A percentile compares a stretch with the other conserved stretches of the same genome.
These are phyloP conservation scores for Mucor ambiguus DNA, from an alignment of 371 early-diverging fungal genomes.

Conservation along the genomic window DNA sequence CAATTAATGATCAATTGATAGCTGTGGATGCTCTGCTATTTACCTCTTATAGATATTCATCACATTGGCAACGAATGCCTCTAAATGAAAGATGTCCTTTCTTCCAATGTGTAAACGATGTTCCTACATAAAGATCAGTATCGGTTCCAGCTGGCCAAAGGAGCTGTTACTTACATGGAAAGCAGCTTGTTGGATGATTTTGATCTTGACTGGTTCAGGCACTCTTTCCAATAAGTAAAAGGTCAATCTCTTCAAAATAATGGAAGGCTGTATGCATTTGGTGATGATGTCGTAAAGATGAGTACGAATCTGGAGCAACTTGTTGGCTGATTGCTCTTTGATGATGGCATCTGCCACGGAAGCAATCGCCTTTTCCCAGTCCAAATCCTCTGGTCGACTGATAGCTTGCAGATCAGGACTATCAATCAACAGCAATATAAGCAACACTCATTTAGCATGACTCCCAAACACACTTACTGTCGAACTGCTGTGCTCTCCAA, in stretches of 20 bases:
- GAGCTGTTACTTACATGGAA: conserved; percentile 61
- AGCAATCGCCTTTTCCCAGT: conserved; percentile 89
- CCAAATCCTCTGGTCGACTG: conserved; percentile 69
- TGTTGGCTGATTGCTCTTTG: conserved; percentile 73
- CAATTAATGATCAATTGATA: background rate
- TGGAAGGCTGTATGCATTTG: conserved; percentile 87
- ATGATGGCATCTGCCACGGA: conserved; percentile 73
- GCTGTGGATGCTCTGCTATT: background rate
- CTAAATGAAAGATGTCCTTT: conserved; percentile 97
- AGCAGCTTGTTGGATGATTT: conserved; percentile 79
- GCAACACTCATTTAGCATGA: conserved; percentile 30
- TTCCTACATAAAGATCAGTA: conserved; percentile 54
- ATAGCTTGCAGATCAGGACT: conserved; percentile 44
- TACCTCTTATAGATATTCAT: conserved; percentile 75
- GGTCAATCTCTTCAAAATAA: conserved; percentile 73
- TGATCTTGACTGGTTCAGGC: conserved; percentile 61
- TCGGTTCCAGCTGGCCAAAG: background rate
- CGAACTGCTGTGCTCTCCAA: conserved; percentile 87
- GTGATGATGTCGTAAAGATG: conserved; percentile 87
- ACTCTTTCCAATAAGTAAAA: conserved; percentile 70
- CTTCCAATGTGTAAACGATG: conserved; percentile 85
- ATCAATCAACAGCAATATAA: background rate
- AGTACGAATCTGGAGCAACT: conserved; percentile 72
- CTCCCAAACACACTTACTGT: conserved; percentile 47
- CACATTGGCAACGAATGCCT: conserved; percentile 93